Base-by-base conservation (phyloP, 75 land plant genomes). In the Ceratopteris richardii region DNA sequence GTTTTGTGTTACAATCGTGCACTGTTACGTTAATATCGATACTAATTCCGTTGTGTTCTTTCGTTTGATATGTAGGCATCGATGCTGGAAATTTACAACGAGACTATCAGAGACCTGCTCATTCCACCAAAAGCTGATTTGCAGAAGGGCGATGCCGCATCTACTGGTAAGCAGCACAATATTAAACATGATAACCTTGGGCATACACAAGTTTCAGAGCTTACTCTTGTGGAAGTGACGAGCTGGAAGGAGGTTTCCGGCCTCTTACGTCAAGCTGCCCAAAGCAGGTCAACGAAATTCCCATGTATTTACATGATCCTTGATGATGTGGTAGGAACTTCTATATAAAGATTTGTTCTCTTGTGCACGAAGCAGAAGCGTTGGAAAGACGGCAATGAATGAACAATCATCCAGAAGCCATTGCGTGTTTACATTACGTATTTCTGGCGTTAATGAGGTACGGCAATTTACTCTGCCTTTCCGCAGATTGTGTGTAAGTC, bases 361-460 rank as follows among this genome's bases (percentile, higher is more conserved):
- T 46, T n/a, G 22, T 2, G 4, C 22, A 46, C 18, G 24, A 18
- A 64, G 33, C 54, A 70, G 72, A 60, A 66, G 72, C 42, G 72
- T 71, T 16, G 74, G 74, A 36, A 66, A 41, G 66, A 71, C 74
- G 29, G 71, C 71, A 20, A 71, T 71, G 71, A 71, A 71, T 37
- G 74, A 71, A 29, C 69, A 65, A 37, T 71, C 74, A 16, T 71
- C 74, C 11, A 46, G 74, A 14, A 71, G 74, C 28, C 74, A 71
- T 40, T 71, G 74, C 29, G 71, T 71, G 1, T 71, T 71, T 54
- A 71, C 74, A 7, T 37, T 71, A 21, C 62, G 74, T 43, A 71
- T 71, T 28, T 43, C 60, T 48, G 74, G 74, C 29, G 23, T 53
- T 5, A 71, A 71, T 31, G 74, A 66, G 74, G 74, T 71, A 6